A percentile compares a stretch with the other conserved stretches of the same genome.
Evolutionary conservation across 2,329 filamentous ascomycete genomes (phyloP).

Genomic region (Talaromyces sp.): DNA sequence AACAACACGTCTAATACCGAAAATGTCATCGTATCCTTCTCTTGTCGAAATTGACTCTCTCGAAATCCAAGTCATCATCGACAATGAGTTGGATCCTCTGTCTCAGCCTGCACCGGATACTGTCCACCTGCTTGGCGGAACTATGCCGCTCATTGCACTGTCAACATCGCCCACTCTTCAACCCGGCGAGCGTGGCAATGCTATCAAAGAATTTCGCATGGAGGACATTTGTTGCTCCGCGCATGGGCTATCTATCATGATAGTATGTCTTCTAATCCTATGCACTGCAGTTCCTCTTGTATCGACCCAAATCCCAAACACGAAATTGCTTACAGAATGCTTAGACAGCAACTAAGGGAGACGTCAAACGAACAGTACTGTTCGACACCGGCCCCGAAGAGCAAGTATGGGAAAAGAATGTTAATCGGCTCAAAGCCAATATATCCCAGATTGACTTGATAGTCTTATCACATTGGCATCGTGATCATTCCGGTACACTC

Average conservation of each 20-base stretch:
- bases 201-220: conserved; percentile 47
- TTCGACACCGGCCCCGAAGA: conserved; percentile 56
- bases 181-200: conserved; percentile 38
- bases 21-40: background rate
- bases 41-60: conserved; percentile 46
- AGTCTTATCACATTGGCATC: conserved; percentile 54
- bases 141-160: conserved; percentile 42
- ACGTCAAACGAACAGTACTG: conserved; percentile 46
- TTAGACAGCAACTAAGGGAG: conserved; percentile 48
- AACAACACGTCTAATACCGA: background rate
- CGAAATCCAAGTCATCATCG: conserved; percentile 50
- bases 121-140: conserved; percentile 41
- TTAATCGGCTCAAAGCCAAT: conserved; percentile 42
- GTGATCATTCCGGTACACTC: conserved; percentile 49
- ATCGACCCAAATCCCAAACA: background rate
- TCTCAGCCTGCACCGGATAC: conserved; percentile 46
- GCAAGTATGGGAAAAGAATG: conserved; percentile 50
- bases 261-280: conserved; percentile 35
- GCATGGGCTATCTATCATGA: conserved; percentile 52
- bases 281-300: background rate
- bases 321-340: background rate
- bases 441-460: conserved; percentile 46
- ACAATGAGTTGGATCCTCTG: conserved; percentile 55
- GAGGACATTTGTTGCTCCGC: conserved; percentile 53
- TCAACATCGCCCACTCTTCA: conserved; percentile 32